Evolutionary conservation across 208 protist genomes (phyloP), one percentile per base, ranked within the genome.

Genomic region (Acanthamoeba divionensis): DNA sequence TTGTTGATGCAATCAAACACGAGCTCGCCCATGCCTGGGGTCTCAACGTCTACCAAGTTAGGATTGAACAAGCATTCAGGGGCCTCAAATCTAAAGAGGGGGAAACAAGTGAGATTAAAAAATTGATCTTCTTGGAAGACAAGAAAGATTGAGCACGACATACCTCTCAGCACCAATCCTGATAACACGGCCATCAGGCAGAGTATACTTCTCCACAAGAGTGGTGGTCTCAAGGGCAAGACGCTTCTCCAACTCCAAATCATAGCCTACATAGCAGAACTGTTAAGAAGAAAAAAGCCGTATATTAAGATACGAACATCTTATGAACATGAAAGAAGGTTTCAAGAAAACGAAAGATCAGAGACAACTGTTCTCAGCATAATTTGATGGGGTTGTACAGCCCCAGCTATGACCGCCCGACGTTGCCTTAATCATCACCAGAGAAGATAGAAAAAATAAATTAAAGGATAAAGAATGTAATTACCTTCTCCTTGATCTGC

Each of bases 21-120:
- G 69, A 97, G 91, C 55, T 97, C 93, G 15, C 95, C 94, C 33
- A 98, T 89, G 45, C 98, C 98, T 26, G 90, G 89, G 62, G 89
- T 94, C 87, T 99, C 98, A 12, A 97, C 69, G 83, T 98, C 97
- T 79, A 99, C 96, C 21, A 98, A 95, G 13, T 93, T 38, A 9
- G 98, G 98, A 45, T 97, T 93, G 96, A 99, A 99, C 24, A 99
- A 93, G 9, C 97, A 95, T 91, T 99, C 98, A 0, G 98, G 94
- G 0, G 97, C 97, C 91, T 96, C 86, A 86, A 97, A 98, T 60
- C 95, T n/a, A n/a, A n/a, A n/a, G n/a, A n/a, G 54, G 15, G 57
- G 52, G 21, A 21, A n/a, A n/a, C 29, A 67, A n/a, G 47, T n/a
- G 55, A 65, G 21, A 18, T n/a, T 18, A 18, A 67, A 18, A n/a